phyloP scores from a whole-genome alignment of 192 early-diverging fungal species.

The Dissophora ornata region DNA sequence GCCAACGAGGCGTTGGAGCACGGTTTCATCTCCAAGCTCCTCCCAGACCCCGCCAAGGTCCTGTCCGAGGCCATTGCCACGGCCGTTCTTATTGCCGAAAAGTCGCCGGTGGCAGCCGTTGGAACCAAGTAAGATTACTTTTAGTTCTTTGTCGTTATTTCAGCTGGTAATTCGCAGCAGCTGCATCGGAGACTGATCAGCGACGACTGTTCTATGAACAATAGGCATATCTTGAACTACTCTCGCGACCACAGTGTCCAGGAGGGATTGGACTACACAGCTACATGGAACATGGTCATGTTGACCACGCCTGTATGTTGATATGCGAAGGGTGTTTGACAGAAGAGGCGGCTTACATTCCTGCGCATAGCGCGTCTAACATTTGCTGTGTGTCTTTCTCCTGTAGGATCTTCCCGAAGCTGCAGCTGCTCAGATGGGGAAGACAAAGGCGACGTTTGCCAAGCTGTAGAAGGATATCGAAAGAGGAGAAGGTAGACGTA shows the following conservation, averaged over 20 bases:
- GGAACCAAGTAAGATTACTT: constrained; percentile 80
- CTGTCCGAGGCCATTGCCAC: constrained; percentile 70
- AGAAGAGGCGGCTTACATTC: too few relatives aligned
- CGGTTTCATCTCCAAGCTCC: constrained; percentile 60
- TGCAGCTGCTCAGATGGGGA: constrained; percentile 40
- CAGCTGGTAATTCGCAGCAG: too few relatives aligned
- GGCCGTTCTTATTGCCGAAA: constrained; percentile 82
- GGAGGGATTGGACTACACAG: constrained; percentile 89
- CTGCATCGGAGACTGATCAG: too few relatives aligned
- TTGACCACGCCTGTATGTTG: constrained; percentile 74
- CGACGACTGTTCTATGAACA: too few relatives aligned
- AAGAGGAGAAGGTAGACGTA: too few relatives aligned
- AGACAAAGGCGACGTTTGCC: constrained; percentile 38
- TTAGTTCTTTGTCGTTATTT: background rate
- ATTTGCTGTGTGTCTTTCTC: background rate
- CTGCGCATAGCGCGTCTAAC: background rate
- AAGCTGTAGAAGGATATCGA: constrained; percentile 34
- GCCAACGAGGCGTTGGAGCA: constrained; percentile 70
- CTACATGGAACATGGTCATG: constrained; percentile 89
- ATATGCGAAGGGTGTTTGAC: too few relatives aligned
- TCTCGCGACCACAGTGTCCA: constrained; percentile 92
- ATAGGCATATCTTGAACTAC: constrained; percentile 83
- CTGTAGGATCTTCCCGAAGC: constrained; percentile 40
- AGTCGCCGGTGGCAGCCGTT: constrained; percentile 87
- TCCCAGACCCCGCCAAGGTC: constrained; percentile 21